A percentile compares a stretch with the other conserved stretches of the same genome.
Conservation (phyloP, 495 filamentous ascomycete genomes). For the Aspergillus panamensis region DNA sequence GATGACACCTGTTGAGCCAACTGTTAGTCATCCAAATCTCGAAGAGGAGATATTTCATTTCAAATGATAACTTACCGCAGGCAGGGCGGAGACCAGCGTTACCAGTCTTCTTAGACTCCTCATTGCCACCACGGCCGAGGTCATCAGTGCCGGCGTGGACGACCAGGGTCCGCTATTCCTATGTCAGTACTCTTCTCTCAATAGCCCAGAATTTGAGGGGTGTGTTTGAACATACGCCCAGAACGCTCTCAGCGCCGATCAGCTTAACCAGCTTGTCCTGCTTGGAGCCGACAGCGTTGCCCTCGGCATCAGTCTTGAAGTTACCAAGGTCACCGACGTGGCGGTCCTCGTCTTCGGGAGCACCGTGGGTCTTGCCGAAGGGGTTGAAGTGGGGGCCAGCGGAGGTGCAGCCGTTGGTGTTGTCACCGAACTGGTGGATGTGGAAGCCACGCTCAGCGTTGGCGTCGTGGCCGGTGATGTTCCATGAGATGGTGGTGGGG, state of each 20-base stretch:
- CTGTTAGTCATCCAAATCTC: neutral
- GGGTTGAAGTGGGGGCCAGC: slow-evolving; percentile 99
- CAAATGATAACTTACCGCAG: slow-evolving; percentile 61
- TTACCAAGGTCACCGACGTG: slow-evolving; percentile 98
- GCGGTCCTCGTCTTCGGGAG: slow-evolving; percentile 72
- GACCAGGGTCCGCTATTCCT: slow-evolving; percentile 79
- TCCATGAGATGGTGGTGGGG: slow-evolving; percentile 83
- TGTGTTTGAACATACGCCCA: slow-evolving; percentile 67
- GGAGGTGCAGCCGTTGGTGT: slow-evolving; percentile 98
- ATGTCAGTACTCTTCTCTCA: slow-evolving; percentile 8
- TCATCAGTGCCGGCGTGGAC: slow-evolving; percentile 94
- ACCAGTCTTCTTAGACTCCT: slow-evolving; percentile 96
- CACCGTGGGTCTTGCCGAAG: slow-evolving; percentile 84
- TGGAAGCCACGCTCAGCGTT: slow-evolving; percentile 97
- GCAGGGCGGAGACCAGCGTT: slow-evolving; percentile 91
- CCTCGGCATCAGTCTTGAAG: slow-evolving; percentile 89
- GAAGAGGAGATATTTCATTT: neutral
- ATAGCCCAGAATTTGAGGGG: neutral
- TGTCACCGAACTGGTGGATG: slow-evolving; percentile 98
- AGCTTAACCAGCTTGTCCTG: slow-evolving; percentile 83
- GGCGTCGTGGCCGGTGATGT: slow-evolving; percentile 88
- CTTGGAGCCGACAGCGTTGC: slow-evolving; percentile 74
- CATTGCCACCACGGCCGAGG: slow-evolving; percentile 81
- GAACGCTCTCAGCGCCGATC: slow-evolving; percentile 90
- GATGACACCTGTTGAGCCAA: slow-evolving; percentile 63